Base-by-base conservation (phyloP, 2,329 filamentous ascomycete species). In the Mycosphaerella sp. region DNA sequence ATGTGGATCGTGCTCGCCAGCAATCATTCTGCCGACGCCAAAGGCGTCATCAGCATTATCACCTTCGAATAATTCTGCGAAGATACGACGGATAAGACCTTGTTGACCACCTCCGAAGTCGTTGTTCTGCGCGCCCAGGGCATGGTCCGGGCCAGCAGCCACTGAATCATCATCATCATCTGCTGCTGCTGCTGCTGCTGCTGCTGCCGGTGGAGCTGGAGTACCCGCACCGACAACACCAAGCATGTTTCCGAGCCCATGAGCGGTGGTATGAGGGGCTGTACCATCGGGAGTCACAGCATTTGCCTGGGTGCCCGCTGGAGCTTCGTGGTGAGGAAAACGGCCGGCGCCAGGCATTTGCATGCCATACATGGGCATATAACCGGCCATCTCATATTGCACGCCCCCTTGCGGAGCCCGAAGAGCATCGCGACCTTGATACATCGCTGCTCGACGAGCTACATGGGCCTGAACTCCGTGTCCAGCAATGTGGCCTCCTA, bases 41-140 rank as follows among this genome's bases (percentile, higher is more conserved):
- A 55, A 57, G 3, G 57, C 51, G 34, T 55, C 57, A 8, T 55
- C 57, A 8, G 39, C 32, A 17, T 54, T 39, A 14, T 45, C 57
- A n/a, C 50, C 57, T 26, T 45, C 49, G 21, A 59, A 57, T 4
- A 52, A 46, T 54, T 57, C 53, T 23, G 50, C 43, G 9, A 56
- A 54, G 14, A 17, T 17, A 17, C 14, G 14, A 17, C 14, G 14
- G 14, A 17, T 17, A 7, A 55, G 32, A 11, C 48, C 45, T 34
- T 58, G 48, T 12, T 10, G 47, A 21, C 51, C 46, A 21, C 51
- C 46, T 41, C 46, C 48, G 6, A 51, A 42, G 11, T 42, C 54
- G 36, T 56, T 49, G 21, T 58, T 58, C 1, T 38, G 47, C 17
- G 47, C 47, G 14, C 53, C 57, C 29, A 50, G 29, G 12, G 46